Conservation (phyloP, 768 basidiomycete species). For the Amanita thiersii region DNA sequence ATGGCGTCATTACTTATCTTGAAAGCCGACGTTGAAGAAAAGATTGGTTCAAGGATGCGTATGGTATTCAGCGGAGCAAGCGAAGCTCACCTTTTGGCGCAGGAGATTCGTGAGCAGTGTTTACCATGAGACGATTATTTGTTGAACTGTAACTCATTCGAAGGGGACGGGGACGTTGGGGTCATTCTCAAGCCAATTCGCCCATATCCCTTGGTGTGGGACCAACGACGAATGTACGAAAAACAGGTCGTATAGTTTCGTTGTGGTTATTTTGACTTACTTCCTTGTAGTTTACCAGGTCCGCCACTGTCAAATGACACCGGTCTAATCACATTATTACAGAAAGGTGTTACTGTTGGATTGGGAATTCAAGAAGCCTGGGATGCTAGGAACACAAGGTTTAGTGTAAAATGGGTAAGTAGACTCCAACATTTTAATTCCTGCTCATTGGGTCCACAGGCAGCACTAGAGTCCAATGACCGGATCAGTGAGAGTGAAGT, state of each 20-base stretch:
- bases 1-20: constrained; percentile 64
- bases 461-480: constrained; percentile 38
- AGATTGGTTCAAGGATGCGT: constrained; percentile 47
- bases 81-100: constrained; percentile 60
- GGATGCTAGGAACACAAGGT: constrained; percentile 67
- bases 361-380: constrained; percentile 61
- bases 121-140: neutral
- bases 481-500: constrained; percentile 31
- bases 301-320: constrained; percentile 64
- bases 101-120: constrained; percentile 44
- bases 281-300: constrained; percentile 48
- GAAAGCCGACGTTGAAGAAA: constrained; percentile 58
- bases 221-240: constrained; percentile 54
- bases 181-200: constrained; percentile 48
- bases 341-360: constrained; percentile 75
- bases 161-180: constrained; percentile 40
- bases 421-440: neutral
- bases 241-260: neutral
- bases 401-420: constrained; percentile 75
- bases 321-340: constrained; percentile 52
- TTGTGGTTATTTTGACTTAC: constrained; percentile 9
- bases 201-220: constrained; percentile 70
- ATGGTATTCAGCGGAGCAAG: constrained; percentile 56
- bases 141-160: constrained; percentile 3
- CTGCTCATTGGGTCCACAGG: constrained; percentile 20